A percentile compares a stretch with the other conserved stretches of the same genome.
Conservation (phyloP, 371 early-diverging fungal species). For the Smittium mucronatum region DNA sequence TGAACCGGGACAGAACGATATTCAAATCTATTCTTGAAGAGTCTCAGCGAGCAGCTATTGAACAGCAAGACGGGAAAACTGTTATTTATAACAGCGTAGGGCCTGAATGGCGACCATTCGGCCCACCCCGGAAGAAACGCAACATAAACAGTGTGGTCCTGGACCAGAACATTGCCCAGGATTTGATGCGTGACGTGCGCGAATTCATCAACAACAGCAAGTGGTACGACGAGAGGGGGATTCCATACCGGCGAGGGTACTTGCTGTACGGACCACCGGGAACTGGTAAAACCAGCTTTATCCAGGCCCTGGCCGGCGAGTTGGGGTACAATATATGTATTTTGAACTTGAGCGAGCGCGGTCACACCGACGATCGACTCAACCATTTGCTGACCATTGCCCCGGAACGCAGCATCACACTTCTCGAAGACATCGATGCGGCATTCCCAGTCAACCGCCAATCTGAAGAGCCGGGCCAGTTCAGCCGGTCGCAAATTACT, state of each 20-base stretch:
- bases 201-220: constrained; percentile 74
- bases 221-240: constrained; percentile 93
- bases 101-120: constrained; percentile 95
- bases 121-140: constrained; percentile 74
- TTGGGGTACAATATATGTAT: constrained; percentile 95
- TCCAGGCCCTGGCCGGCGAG: constrained; percentile 95
- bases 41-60: constrained; percentile 67
- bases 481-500: constrained; percentile 85
- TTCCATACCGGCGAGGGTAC: constrained; percentile 96
- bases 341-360: constrained; percentile 83
- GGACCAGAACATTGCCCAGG: constrained; percentile 57
- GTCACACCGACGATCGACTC: constrained; percentile 90
- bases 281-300: constrained; percentile 96
- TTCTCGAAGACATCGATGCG: constrained; percentile 99
- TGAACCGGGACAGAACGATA: constrained; percentile 61
- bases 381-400: constrained; percentile 85
- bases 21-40: constrained; percentile 66
- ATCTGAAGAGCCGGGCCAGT: constrained; percentile 12
- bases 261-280: constrained; percentile 98
- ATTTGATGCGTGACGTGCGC: constrained; percentile 68
- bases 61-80: constrained; percentile 83
- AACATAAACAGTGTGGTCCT: constrained; percentile 77
- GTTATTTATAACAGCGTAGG: constrained; percentile 91
- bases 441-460: constrained; percentile 70
- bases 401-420: constrained; percentile 89